Evolutionary conservation across 306 rosid species (phyloP).

Genomic region (Betula pendula): DNA sequence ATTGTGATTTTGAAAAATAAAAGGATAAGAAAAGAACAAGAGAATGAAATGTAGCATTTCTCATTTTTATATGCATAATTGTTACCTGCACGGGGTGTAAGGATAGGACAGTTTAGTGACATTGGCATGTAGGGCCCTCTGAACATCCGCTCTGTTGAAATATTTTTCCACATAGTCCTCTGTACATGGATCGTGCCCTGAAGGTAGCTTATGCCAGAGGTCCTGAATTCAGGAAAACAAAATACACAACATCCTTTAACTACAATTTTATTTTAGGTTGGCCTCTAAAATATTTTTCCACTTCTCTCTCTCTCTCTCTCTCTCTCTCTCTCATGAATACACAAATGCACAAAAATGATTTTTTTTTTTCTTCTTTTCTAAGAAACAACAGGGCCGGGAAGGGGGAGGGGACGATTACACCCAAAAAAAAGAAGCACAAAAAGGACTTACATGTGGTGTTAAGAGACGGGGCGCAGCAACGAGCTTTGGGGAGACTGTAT

Average conservation of each 20-base stretch:
- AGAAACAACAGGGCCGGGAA: too few species aligned
- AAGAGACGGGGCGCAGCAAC: constrained; percentile 44
- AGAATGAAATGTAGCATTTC: too few species aligned
- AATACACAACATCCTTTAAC: neutral
- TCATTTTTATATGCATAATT: too few species aligned
- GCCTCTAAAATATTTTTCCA: too few species aligned
- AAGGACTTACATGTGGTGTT: constrained; percentile 44
- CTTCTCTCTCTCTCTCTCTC: neutral
- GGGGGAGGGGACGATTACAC: too few species aligned
- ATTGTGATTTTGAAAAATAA: too few species aligned
- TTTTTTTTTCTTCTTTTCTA: too few species aligned
- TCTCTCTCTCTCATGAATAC: neutral
- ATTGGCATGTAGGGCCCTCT: constrained; percentile 63
- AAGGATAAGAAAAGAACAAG: too few species aligned
- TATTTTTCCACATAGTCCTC: constrained; percentile 39
- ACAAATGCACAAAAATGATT: neutral
- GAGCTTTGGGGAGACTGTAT: constrained; percentile 2
- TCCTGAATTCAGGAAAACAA: constrained; percentile 32
- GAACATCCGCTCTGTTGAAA: constrained; percentile 64
- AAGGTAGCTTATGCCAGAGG: constrained; percentile 50
- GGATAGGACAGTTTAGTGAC: constrained; percentile 52
- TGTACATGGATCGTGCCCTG: constrained; percentile 67
- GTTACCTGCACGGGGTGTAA: constrained; percentile 59
- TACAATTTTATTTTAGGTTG: too few species aligned
- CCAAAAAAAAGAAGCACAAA: too few species aligned